Percentiles rank a stretch among this genome's conserved stretches.
These are phyloP conservation scores for Cladosporium phlei DNA, from an alignment of 2,329 filamentous ascomycete genomes.

Conservation along the genomic window DNA sequence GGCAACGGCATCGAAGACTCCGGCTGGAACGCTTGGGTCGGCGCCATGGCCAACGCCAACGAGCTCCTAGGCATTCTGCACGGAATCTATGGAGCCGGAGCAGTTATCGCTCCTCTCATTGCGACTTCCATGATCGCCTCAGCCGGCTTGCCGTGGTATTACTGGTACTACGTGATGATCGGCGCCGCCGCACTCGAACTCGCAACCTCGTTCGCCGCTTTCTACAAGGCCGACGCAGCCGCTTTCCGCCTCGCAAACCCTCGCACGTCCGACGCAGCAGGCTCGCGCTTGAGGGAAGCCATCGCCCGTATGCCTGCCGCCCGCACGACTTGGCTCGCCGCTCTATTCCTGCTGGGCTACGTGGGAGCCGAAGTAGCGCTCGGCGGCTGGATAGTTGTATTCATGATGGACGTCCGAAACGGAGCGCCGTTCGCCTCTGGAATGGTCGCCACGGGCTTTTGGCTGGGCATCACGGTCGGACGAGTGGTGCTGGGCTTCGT, in stretches of 20 bases:
- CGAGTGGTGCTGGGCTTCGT: slow-evolving; percentile 70
- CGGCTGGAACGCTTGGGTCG: slow-evolving; percentile 59
- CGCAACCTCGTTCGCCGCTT: slow-evolving; percentile 48
- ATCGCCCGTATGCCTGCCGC: slow-evolving; percentile 43
- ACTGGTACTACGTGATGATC: slow-evolving; percentile 72
- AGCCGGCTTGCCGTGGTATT: slow-evolving; percentile 60
- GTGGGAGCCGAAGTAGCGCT: slow-evolving; percentile 73
- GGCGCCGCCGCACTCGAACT: slow-evolving; percentile 55
- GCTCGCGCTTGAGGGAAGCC: slow-evolving; percentile 49
- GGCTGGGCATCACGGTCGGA: slow-evolving; percentile 75
- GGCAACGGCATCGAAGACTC: slow-evolving; percentile 66
- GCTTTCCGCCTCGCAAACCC: slow-evolving; percentile 52
- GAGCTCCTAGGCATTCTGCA: slow-evolving; percentile 70
- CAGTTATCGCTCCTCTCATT: slow-evolving; percentile 63
- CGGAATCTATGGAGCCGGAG: slow-evolving; percentile 67
- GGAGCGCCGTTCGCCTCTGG: slow-evolving; percentile 67
- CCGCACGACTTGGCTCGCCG: slow-evolving; percentile 66
- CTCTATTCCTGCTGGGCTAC: slow-evolving; percentile 72
- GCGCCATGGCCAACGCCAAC: slow-evolving; percentile 69
- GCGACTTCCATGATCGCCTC: slow-evolving; percentile 69
- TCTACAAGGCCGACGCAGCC: slow-evolving; percentile 59
- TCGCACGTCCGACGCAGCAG: slow-evolving; percentile 38
- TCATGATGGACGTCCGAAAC: slow-evolving; percentile 75
- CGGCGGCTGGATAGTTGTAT: slow-evolving; percentile 77
- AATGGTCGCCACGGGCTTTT: slow-evolving; percentile 74